Evolutionary conservation across 2,329 filamentous ascomycete genomes (phyloP), one percentile per base, ranked within the genome.

Genomic region (Magnaporthales sp.): DNA sequence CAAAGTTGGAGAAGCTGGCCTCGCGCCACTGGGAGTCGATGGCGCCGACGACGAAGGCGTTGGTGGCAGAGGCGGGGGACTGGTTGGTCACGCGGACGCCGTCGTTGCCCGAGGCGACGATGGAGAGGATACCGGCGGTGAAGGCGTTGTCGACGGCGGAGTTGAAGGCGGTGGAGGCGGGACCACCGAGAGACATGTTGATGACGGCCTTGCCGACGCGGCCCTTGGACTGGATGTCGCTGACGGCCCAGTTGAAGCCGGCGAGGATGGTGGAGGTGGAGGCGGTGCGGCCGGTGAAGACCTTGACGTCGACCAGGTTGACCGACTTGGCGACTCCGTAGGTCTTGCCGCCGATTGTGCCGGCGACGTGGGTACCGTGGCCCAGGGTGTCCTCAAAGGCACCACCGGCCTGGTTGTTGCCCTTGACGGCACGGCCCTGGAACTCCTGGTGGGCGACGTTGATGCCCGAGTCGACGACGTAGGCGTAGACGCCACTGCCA

Each of bases 181-280:
- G 65, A 15, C 84, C 84, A 11, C 85, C 84, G 2, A 87, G 80
- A n/a, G 82, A 85, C 84, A 87, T 84, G 77, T 82, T 85, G 70
- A 83, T 80, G 19, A 86, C 83, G 38, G 79, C 75, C 56, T 80
- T 79, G 66, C 74, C 76, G 70, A 76, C 73, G 75, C 80, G 81
- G 68, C 64, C 71, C 68, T 76, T 76, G 22, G 67, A 73, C 64
- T 70, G 51, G 26, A 75, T 72, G 70, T 81, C 78, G 62, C 70
- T 68, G 67, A 74, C 72, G 11, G 80, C 79, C 60, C 73, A 80
- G 72, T 81, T 78, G 69, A 80, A 80, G 70, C 79, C 80, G 19
- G 79, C 78, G 64, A 82, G 75, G 9, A 67, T 68, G 29, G 68
- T 74, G 71, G 71, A 77, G 65, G 73, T 71, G 66, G 79, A 77